Evolutionary conservation across 2,329 filamentous ascomycete species (phyloP).

Genomic region (Metarhizium sp.): DNA sequence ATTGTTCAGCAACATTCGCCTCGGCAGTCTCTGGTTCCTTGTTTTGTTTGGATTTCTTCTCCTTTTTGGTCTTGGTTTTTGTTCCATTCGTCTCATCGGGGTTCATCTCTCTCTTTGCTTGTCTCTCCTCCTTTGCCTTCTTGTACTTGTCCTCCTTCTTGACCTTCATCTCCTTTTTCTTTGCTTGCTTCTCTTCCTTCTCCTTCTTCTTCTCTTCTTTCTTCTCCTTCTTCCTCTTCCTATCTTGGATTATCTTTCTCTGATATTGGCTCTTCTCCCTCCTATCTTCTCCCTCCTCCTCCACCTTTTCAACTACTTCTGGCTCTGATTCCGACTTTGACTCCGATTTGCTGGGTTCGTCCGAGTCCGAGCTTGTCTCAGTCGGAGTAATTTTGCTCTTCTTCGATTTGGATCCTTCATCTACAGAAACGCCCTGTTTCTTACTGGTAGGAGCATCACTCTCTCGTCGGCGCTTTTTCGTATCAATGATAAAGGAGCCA

Average conservation of each 20-base stretch:
- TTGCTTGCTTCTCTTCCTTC: background rate
- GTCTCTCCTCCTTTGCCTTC: conserved; percentile 4
- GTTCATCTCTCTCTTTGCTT: background rate
- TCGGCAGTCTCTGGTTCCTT: conserved; percentile 15
- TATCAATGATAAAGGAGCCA: conserved; percentile 18
- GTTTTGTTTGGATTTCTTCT: conserved; percentile 11
- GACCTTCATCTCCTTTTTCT: background rate
- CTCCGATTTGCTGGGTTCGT: background rate
- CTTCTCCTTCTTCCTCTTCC: too few species aligned
- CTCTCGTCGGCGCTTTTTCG: conserved; percentile 21
- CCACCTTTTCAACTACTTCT: too few species aligned
- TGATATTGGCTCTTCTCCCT: too few species aligned
- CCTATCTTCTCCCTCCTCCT: too few species aligned
- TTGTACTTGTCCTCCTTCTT: background rate
- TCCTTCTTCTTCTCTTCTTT: too few species aligned
- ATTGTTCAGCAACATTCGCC: conserved; percentile 28
- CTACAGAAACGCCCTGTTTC: conserved; percentile 11
- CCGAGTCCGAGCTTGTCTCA: conserved; percentile 2
- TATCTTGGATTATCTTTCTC: too few species aligned
- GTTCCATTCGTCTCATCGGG: background rate
- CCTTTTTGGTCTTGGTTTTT: background rate
- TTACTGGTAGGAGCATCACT: conserved; percentile 19
- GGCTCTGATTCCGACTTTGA: background rate
- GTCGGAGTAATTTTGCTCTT: background rate
- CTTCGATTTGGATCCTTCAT: background rate